Conservation (phyloP, 352 stramenopile species). For the Pythium scleroteichum region DNA sequence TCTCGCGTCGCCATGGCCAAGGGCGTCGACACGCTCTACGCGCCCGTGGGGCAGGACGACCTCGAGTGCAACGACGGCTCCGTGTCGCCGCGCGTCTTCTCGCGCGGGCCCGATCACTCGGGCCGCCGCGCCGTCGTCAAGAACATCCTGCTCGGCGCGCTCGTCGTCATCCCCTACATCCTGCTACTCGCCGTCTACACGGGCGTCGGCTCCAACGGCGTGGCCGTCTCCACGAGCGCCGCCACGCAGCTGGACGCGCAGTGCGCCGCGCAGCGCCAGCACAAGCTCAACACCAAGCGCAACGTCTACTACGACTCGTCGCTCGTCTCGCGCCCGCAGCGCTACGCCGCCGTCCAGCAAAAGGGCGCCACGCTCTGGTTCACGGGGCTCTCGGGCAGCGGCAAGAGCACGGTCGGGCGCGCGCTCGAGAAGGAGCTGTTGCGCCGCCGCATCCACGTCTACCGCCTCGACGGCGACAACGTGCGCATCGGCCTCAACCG, state of each 20-base stretch:
- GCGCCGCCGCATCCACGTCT: slow-evolving; percentile 94
- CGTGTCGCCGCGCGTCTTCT: slow-evolving; percentile 41
- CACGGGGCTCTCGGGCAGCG: slow-evolving; percentile 96
- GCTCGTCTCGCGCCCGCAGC: slow-evolving; percentile 58
- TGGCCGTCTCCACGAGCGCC: slow-evolving; percentile 5
- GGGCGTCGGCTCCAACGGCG: slow-evolving; percentile 20
- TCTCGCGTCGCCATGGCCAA: slow-evolving; percentile 18
- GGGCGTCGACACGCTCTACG: slow-evolving; percentile 52
- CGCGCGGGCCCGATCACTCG: slow-evolving; percentile 46
- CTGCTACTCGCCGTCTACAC: slow-evolving; percentile 58
- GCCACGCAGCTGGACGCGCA: slow-evolving; percentile 40
- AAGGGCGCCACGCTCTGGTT: slow-evolving; percentile 99
- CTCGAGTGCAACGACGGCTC: slow-evolving; percentile 51
- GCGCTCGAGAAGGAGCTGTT: slow-evolving; percentile 96
- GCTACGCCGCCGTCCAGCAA: slow-evolving; percentile 85
- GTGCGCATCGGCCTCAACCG: slow-evolving; percentile 97
- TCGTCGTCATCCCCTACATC: slow-evolving; percentile 65
- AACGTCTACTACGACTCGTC: slow-evolving; percentile 87
- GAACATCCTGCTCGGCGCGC: slow-evolving; percentile 48
- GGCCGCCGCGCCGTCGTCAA: slow-evolving; percentile 50
- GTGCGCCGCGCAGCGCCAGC: slow-evolving; percentile 58
- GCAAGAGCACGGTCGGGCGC: slow-evolving; percentile 97
- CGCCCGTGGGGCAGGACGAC: slow-evolving; percentile 69
- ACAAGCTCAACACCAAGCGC: slow-evolving; percentile 71
- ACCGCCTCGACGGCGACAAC: slow-evolving; percentile 98